Evolutionary conservation across 768 basidiomycete genomes (phyloP).

Genomic region (Kondoa malvinella): DNA sequence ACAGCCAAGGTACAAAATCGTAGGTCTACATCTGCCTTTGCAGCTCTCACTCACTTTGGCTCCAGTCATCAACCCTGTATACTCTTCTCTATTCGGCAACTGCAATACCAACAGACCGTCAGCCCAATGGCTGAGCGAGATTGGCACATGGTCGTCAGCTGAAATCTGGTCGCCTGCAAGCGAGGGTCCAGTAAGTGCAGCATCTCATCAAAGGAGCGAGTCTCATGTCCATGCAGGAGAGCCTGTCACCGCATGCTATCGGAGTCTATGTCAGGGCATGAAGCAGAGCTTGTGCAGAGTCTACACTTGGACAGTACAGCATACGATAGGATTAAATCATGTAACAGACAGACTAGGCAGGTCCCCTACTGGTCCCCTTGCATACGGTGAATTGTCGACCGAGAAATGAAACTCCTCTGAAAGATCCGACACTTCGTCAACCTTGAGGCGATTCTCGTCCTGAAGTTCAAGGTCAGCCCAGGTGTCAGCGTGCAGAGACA

Average conservation of each 20-base stretch:
- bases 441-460: neutral
- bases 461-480: neutral
- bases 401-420: neutral
- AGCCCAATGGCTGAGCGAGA: neutral
- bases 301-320: no score
- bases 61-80: neutral
- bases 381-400: neutral
- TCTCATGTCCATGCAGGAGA: no score
- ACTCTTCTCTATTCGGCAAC: neutral
- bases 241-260: neutral
- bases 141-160: neutral
- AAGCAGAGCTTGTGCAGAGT: no score
- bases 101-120: neutral
- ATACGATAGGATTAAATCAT: no score
- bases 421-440: neutral
- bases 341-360: no score
- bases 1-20: neutral
- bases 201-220: neutral
- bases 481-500: neutral
- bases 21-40: no score
- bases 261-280: neutral
- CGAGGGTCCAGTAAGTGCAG: neutral
- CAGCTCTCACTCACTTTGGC: no score
- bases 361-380: neutral
- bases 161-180: neutral